These are phyloP conservation scores for Candida pseudocylindracea DNA, from an alignment of 1,139 yeast genomes.

Conservation along the genomic window DNA sequence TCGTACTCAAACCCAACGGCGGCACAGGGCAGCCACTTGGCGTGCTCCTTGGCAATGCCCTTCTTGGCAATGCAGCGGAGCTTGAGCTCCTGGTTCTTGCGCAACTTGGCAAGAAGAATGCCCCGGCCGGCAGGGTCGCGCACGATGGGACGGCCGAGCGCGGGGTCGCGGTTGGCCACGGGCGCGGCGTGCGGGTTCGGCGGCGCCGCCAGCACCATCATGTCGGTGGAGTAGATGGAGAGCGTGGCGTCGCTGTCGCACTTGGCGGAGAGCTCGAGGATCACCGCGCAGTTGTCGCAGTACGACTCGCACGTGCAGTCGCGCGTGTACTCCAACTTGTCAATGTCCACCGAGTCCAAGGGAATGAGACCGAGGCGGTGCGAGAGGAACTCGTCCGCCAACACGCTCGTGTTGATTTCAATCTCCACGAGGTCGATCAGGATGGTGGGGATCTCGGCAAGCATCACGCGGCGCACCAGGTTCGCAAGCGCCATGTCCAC, in stretches of 20 bases:
- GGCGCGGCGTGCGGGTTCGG: too few species aligned
- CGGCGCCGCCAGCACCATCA: conserved; percentile 6
- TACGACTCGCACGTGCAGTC: conserved; percentile 97
- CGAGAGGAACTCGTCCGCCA: conserved; percentile 90
- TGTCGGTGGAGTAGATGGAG: conserved; percentile 78
- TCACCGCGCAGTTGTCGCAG: conserved; percentile 87
- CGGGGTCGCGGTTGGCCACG: conserved; percentile 3
- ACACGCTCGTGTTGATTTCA: conserved; percentile 77
- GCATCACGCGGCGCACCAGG: conserved; percentile 75
- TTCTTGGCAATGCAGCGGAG: conserved; percentile 89
- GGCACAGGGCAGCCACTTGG: conserved; percentile 94
- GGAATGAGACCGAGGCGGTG: conserved; percentile 90
- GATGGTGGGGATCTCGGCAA: conserved; percentile 88
- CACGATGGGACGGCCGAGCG: conserved; percentile 70
- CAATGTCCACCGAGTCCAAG: conserved; percentile 65
- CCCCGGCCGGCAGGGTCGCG: conserved; percentile 64
- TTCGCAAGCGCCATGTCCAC: conserved; percentile 86
- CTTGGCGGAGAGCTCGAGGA: conserved; percentile 62
- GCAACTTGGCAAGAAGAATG: conserved; percentile 68
- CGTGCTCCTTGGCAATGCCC: conserved; percentile 96
- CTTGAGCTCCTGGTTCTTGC: conserved; percentile 82
- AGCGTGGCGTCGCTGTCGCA: conserved; percentile 78
- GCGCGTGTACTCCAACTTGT: conserved; percentile 56
- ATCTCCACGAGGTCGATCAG: conserved; percentile 95
- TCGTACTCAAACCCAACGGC: conserved; percentile 98